Percentiles rank a stretch among this genome's conserved stretches.
phyloP scores from a whole-genome alignment of 73 alveolate genomes.

The Paraurostyla sp. region DNA sequence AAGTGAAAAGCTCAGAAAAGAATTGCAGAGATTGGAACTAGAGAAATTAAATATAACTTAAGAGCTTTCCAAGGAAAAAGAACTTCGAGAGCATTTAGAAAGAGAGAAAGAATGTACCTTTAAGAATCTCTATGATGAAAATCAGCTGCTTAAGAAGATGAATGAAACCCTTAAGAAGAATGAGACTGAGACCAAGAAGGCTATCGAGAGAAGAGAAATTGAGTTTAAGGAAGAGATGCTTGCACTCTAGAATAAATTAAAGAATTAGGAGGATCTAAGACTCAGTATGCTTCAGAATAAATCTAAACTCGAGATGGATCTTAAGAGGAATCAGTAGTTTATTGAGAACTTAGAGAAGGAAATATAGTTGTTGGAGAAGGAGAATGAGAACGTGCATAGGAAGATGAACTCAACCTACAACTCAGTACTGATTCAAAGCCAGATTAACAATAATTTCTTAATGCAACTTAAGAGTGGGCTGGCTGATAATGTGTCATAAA shows the following conservation, averaged over 20 bases:
- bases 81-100: background rate
- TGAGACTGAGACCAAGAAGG: conserved; percentile 4
- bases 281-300: background rate
- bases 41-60: background rate
- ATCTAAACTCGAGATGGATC: conserved; percentile 32
- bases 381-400: conserved; percentile 46
- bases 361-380: conserved; percentile 32
- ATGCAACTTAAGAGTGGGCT: background rate
- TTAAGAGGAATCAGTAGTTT: background rate
- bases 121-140: conserved; percentile 43
- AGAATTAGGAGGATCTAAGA: conserved; percentile 12
- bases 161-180: conserved; percentile 48
- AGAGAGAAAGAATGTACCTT: conserved; percentile 38
- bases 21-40: background rate
- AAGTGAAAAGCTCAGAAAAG: conserved; percentile 7
- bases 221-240: background rate
- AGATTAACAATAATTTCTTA: background rate
- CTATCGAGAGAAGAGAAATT: background rate
- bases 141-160: conserved; percentile 14
- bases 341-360: conserved; percentile 12
- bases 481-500: too few species aligned
- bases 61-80: conserved; percentile 22
- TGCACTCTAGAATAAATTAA: background rate
- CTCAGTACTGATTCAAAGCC: conserved; percentile 35
- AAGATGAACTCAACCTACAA: conserved; percentile 21